Conservation (phyloP, 345 rosid genomes). For the Hypericum androsaemum region DNA sequence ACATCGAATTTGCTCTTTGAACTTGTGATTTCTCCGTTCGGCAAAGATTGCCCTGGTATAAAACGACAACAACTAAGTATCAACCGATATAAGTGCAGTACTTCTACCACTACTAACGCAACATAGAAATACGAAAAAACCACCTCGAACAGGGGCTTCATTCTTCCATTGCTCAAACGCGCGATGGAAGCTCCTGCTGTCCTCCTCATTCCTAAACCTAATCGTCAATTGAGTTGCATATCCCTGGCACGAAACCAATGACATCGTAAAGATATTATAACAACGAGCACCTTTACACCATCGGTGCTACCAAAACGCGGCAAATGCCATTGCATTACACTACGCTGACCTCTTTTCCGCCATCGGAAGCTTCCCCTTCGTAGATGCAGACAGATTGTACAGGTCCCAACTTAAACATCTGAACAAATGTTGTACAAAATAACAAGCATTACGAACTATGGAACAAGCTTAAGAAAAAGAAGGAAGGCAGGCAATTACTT, state of each 20-base stretch:
- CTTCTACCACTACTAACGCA: constrained; percentile 8
- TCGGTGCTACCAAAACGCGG: not conserved
- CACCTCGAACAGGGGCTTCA: constrained; percentile 49
- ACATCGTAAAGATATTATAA: not conserved
- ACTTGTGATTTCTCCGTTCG: constrained; percentile 45
- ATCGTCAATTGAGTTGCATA: constrained; percentile 54
- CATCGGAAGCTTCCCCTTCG: constrained; percentile 23
- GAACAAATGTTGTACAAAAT: constrained; percentile 13
- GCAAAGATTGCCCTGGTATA: constrained; percentile 33
- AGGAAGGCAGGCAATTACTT: not conserved
- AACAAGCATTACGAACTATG: not conserved
- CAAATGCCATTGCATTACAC: constrained; percentile 1
- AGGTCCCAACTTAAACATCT: constrained; percentile 79
- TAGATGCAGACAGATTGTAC: constrained; percentile 57
- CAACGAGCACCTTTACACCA: not conserved
- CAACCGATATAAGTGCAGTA: constrained; percentile 4
- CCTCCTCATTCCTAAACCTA: constrained; percentile 65
- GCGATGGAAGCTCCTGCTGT: constrained; percentile 64
- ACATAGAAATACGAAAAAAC: constrained; percentile 22
- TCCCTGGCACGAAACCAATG: constrained; percentile 42
- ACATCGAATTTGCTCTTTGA: constrained; percentile 71
- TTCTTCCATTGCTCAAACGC: constrained; percentile 80
- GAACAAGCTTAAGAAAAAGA: too few relatives aligned
- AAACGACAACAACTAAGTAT: constrained; percentile 11
- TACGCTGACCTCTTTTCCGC: constrained; percentile 65